Evolutionary conservation across 805 yeast genomes (phyloP), one percentile per base, ranked within the genome.

Genomic region (Hyphopichia homilentoma): DNA sequence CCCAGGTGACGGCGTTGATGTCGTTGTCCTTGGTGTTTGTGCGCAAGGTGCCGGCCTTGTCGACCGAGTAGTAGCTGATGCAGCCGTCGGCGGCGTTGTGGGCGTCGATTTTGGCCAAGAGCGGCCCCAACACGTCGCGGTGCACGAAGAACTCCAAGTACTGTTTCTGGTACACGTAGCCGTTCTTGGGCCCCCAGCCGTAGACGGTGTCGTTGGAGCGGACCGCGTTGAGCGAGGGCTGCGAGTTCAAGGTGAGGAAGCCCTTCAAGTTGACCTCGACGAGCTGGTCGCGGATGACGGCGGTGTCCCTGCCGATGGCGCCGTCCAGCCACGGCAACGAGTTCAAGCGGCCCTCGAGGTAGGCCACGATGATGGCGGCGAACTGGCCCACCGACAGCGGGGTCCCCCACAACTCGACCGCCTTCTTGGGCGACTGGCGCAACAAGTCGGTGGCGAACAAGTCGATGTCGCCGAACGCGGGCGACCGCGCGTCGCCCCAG

Each of bases 401-500:
- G 25, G 69, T 59, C 2, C 96, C 95, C 98, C 98, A 93, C 39
- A 90, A 62, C 49, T 84, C 87, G 20, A 79, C 62, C 1, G 95
- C 88, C 56, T 79, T 81, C 40, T 81, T 79, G 4, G 86, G 80
- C 2, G 89, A 77, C 57, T 87, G 95, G 58, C 95, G 77, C 47
- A 89, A 75, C 50, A 88, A 67, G 16, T 82, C 79, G 21, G 87
- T 76, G 14, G 90, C 93, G 45, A 80, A 81, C 33, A 84, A 70
- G 54, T 86, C 96, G 36, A 88, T 71, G 43, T 85, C 94, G 49
- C 95, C 96, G 61, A 84, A 89, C 2, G 97, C 97, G 4, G 98
- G 98, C 26, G 97, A 93, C 38, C 95, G 72, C 3, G 97, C 85
- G 57, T 93, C 97, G 50, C 98, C 98, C 89, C 96, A 93, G 65